Evolutionary conservation across 495 filamentous ascomycete genomes (phyloP).

Genomic region (Pyrenopolyporus hunteri): DNA sequence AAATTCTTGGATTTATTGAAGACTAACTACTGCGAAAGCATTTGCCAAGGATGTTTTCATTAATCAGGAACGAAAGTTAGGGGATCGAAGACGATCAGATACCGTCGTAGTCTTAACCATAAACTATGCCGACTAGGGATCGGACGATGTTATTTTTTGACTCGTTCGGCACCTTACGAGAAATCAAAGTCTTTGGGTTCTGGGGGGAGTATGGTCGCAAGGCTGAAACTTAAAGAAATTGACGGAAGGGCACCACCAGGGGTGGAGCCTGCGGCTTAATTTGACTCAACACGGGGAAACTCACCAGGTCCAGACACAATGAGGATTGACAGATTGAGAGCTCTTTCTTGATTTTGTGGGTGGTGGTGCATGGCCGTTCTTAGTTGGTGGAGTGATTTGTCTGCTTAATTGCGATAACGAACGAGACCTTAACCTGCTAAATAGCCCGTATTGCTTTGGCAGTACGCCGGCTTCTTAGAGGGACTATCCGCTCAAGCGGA

Average conservation of each 20-base stretch:
- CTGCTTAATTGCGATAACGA: slow-evolving; percentile 10
- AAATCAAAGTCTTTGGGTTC: slow-evolving; percentile 80
- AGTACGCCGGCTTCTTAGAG: slow-evolving; percentile 8
- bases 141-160: slow-evolving; percentile 45
- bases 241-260: slow-evolving; percentile 68
- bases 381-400: slow-evolving; percentile 10
- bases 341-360: slow-evolving; percentile 10
- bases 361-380: slow-evolving; percentile 9
- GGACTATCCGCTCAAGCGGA: slow-evolving; percentile 9
- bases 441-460: slow-evolving; percentile 8
- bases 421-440: slow-evolving; percentile 10
- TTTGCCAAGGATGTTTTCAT: slow-evolving; percentile 10
- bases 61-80: slow-evolving; percentile 10
- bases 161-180: slow-evolving; percentile 72
- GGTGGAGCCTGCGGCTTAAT: slow-evolving; percentile 21
- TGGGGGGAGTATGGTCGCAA: slow-evolving; percentile 76
- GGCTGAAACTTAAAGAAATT: slow-evolving; percentile 75
- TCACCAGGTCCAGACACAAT: slow-evolving; percentile 6
- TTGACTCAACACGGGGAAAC: slow-evolving; percentile 2
- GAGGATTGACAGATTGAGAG: slow-evolving; percentile 10
- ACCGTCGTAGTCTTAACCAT: slow-evolving; percentile 10
- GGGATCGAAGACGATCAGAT: slow-evolving; percentile 9
- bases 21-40: slow-evolving; percentile 10
- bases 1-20: slow-evolving; percentile 11
- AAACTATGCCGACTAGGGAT: slow-evolving; percentile 10